phyloP scores from a whole-genome alignment of 1,284 basidiomycete species.

The Irpex sp. region DNA sequence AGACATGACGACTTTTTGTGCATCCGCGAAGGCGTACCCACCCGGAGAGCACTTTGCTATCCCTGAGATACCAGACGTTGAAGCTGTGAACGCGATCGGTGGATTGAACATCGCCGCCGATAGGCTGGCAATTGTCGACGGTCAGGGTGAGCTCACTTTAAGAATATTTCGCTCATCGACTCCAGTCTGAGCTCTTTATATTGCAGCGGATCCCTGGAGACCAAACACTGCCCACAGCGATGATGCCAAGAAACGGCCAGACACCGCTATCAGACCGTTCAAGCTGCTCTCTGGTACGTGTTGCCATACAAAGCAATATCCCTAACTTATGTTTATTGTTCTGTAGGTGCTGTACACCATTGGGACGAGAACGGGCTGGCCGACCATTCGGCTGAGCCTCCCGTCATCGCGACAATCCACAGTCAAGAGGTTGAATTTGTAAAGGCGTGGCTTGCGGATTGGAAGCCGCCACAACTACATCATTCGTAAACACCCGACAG shows the following conservation, averaged over 20 bases:
- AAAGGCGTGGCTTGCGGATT: conserved; percentile 85
- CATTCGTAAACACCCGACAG: not conserved
- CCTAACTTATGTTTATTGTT: not conserved
- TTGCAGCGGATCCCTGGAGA: conserved; percentile 85
- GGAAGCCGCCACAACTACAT: conserved; percentile 21
- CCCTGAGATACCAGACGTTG: conserved; percentile 78
- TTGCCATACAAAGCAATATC: not conserved
- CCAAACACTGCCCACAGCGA: conserved; percentile 87
- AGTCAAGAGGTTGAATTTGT: conserved; percentile 88
- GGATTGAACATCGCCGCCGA: conserved; percentile 79
- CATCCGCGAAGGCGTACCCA: conserved; percentile 69
- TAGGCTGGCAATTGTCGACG: conserved; percentile 87
- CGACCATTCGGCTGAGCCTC: conserved; percentile 76
- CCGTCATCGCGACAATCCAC: conserved; percentile 85
- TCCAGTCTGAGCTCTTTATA: not conserved
- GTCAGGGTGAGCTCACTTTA: conserved; percentile 60
- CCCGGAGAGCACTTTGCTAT: conserved; percentile 79
- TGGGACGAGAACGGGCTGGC: conserved; percentile 87
- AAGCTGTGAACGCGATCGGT: conserved; percentile 80
- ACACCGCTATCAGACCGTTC: conserved; percentile 81
- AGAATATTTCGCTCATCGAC: not conserved
- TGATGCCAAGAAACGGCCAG: conserved; percentile 71
- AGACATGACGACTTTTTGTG: not conserved
- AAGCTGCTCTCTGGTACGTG: conserved; percentile 82
- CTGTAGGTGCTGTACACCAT: conserved; percentile 85